Evolutionary conservation across 1,284 basidiomycete species (phyloP), one percentile per base, ranked within the genome.

Genomic region (Waitea zeae): DNA sequence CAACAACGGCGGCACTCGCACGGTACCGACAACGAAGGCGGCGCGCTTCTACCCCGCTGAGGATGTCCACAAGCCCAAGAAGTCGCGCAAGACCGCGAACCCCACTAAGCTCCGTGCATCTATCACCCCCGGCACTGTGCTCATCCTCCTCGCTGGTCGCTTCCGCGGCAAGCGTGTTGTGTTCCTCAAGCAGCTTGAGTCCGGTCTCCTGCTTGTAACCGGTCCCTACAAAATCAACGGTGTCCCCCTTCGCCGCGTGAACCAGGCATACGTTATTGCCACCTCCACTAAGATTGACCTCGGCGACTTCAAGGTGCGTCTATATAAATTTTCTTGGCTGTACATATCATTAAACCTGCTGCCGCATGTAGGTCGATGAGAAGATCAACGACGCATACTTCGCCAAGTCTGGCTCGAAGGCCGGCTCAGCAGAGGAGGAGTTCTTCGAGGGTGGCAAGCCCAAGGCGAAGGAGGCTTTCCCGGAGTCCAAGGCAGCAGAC

Each of bases 181-280:
- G 39, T 95, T 92, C 66, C 67, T 99, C 62, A 96, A 96, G 75
- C 90, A 95, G 68, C 67, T 98, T 57, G 73, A 74, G 49, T 88
- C 83, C 45, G 93, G 93, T 43, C 64, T 98, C 49, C 64, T 99
- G 50, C 71, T 99, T 58, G 89, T 98, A 51, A 93, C 90, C 35
- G 95, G 95, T 41, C 95, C 95, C 38, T 97, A 78, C 78, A 96
- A 93, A 76, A 55, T 98, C 58, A 99, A 98, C 64, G 95, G 95
- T 59, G 95, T 99, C 31, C 95, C 95, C 49, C 70, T 99, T 55
- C 77, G 93, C 57, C 77, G 95, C 58, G 92, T 99, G 44, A 95
- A 93, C 70, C 93, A 97, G 70, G 90, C 95, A 39, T 99, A 98
- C 60, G 92, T 95, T 43, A 97, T 99, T 53, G 89, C 93, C 43